Conservation (phyloP, 2,329 filamentous ascomycete species). For the Phialophora verrucosa region DNA sequence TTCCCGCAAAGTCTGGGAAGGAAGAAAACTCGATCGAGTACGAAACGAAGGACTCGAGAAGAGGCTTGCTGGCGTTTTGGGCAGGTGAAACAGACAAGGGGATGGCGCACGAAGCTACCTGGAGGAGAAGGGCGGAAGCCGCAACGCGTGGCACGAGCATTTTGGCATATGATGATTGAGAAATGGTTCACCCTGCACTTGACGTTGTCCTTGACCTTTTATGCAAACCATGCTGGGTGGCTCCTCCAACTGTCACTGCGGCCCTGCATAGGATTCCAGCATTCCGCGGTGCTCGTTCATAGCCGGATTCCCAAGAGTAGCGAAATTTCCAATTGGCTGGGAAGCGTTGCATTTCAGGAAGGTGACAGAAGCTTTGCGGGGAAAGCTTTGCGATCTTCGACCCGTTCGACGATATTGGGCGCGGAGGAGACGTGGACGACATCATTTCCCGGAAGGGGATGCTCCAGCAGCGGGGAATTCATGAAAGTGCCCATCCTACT, state of each 20-base stretch:
- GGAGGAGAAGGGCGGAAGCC: conserved; percentile 7
- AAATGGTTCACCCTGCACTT: neutral
- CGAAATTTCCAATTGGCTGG: conserved; percentile 15
- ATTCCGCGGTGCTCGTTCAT: conserved; percentile 16
- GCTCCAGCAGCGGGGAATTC: neutral
- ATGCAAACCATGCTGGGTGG: neutral
- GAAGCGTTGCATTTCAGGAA: conserved; percentile 11
- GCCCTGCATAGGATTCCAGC: conserved; percentile 1
- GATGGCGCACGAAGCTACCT: conserved; percentile 21
- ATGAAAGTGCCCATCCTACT: neutral
- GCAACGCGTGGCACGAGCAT: conserved; percentile 9
- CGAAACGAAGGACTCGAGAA: conserved; percentile 56
- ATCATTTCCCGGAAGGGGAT: conserved; percentile 11
- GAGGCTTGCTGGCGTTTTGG: conserved; percentile 30
- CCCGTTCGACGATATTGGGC: neutral
- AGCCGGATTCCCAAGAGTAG: conserved; percentile 6
- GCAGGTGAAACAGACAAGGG: conserved; percentile 25
- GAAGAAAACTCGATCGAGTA: conserved; percentile 60
- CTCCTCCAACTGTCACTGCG: neutral
- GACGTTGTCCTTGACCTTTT: conserved; percentile 2
- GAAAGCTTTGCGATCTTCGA: conserved; percentile 5
- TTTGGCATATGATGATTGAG: conserved; percentile 5
- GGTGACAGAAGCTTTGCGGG: conserved; percentile 18
- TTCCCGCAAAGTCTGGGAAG: conserved; percentile 61
- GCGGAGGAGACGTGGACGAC: conserved; percentile 14